These are phyloP conservation scores for Penicillium aurantiogriseum DNA, from an alignment of 2,329 filamentous ascomycete species.

Conservation along the genomic window DNA sequence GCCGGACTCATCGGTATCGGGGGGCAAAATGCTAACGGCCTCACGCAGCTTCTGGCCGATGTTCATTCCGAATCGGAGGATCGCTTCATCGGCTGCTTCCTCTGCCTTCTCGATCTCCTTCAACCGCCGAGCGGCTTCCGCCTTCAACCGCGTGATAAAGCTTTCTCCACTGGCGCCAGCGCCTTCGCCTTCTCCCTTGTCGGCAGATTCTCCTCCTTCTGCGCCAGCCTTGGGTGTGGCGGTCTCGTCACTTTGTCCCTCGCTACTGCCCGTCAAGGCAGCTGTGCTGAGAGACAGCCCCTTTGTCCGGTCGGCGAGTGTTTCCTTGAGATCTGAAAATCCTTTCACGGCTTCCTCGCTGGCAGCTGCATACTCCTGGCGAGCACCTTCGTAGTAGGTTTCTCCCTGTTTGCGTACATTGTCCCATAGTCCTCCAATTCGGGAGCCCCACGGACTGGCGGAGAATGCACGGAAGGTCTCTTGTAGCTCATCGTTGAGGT, in stretches of 20 bases:
- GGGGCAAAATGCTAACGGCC: slow-evolving; percentile 82
- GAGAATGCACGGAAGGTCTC: slow-evolving; percentile 95
- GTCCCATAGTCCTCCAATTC: slow-evolving; percentile 82
- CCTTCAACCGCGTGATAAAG: slow-evolving; percentile 72
- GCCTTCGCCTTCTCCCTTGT: slow-evolving; percentile 24
- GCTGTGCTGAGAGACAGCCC: slow-evolving; percentile 63
- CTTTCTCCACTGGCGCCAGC: slow-evolving; percentile 49
- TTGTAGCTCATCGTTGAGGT: slow-evolving; percentile 84
- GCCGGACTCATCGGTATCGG: slow-evolving; percentile 52
- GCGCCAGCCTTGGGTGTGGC: slow-evolving; percentile 29
- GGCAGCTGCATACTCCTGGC: slow-evolving; percentile 77
- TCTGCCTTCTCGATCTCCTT: slow-evolving; percentile 90
- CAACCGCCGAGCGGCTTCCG: slow-evolving; percentile 76
- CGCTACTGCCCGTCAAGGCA: slow-evolving; percentile 25
- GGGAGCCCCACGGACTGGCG: slow-evolving; percentile 84
- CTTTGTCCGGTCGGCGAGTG: slow-evolving; percentile 70
- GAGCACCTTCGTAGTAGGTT: slow-evolving; percentile 77
- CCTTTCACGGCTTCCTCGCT: slow-evolving; percentile 80
- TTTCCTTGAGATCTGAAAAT: slow-evolving; percentile 66
- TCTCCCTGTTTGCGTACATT: slow-evolving; percentile 94
- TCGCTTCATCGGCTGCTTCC: slow-evolving; percentile 91
- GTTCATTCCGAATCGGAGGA: slow-evolving; percentile 86
- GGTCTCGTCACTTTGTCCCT: slow-evolving; percentile 30
- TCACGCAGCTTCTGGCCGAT: slow-evolving; percentile 87
- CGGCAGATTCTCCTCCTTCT: slow-evolving; percentile 19